These are phyloP conservation scores for Cytospora paraplurivora DNA, from an alignment of 2,329 filamentous ascomycete species.

Conservation along the genomic window DNA sequence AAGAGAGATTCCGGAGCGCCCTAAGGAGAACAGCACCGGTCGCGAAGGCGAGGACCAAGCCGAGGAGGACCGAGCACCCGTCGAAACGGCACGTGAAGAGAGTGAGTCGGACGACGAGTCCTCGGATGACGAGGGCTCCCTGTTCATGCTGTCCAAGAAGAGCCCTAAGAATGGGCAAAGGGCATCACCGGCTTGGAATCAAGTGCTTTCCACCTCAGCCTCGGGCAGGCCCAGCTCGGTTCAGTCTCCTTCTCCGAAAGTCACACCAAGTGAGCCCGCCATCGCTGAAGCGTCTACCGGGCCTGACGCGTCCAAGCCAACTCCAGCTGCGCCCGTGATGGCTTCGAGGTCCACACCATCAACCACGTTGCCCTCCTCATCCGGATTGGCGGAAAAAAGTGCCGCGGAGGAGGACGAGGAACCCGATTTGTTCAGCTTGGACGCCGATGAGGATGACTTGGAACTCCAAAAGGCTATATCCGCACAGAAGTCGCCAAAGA, in stretches of 20 bases:
- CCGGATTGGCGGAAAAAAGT: neutral
- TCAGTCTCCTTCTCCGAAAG: slow-evolving; percentile 3
- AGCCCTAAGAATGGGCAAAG: slow-evolving; percentile 11
- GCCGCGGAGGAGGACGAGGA: neutral
- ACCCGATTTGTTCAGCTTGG: slow-evolving; percentile 4
- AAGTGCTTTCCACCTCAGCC: neutral
- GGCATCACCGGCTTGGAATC: neutral
- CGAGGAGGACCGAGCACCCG: neutral
- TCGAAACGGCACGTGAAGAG: neutral
- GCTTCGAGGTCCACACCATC: neutral
- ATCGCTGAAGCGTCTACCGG: neutral
- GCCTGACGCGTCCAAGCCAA: neutral
- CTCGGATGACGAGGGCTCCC: slow-evolving; percentile 23
- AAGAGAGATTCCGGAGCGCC: neutral
- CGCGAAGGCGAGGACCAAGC: neutral
- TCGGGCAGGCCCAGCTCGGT: neutral
- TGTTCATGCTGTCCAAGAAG: slow-evolving; percentile 28
- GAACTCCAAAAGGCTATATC: slow-evolving; percentile 15
- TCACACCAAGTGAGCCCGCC: neutral
- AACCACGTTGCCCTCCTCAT: neutral
- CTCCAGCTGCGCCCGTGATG: neutral
- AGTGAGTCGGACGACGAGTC: slow-evolving; percentile 10
- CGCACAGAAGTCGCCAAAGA: slow-evolving; percentile 5
- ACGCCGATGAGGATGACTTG: slow-evolving; percentile 20
- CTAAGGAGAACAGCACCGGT: neutral